Conservation (phyloP, 768 basidiomycete genomes). For the Boletus fagicola region DNA sequence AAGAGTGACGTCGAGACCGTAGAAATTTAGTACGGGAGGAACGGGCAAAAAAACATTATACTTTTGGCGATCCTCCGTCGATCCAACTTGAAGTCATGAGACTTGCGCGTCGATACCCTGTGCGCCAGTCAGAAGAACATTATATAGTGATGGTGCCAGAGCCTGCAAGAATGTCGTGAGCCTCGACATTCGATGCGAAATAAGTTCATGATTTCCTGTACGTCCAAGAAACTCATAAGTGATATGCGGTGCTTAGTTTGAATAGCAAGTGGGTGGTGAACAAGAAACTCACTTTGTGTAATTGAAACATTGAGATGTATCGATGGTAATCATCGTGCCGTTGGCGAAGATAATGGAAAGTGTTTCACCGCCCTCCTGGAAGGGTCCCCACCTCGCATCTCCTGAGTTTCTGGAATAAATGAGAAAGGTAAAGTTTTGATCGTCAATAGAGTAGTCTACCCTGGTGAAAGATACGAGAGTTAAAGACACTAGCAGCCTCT, state of each 20-base stretch:
- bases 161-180: no score
- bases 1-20: neutral
- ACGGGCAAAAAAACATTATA: no score
- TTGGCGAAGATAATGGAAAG: conserved; percentile 12
- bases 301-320: conserved; percentile 18
- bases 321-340: neutral
- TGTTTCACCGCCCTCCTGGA: conserved; percentile 8
- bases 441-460: neutral
- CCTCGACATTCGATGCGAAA: no score
- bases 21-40: no score
- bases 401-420: conserved; percentile 11
- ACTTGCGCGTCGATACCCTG: neutral
- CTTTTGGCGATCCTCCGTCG: neutral
- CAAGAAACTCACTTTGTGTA: conserved; percentile 12
- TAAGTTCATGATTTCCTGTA: neutral
- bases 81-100: no score
- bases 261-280: neutral
- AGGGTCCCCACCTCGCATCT: conserved; percentile 12
- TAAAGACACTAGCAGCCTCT: neutral
- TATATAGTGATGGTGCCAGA: no score
- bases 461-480: no score
- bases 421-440: conserved; percentile 14
- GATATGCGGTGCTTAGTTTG: neutral
- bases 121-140: no score
- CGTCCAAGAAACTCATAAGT: conserved; percentile 4